Evolutionary conservation across 192 early-diverging fungal genomes (phyloP).

Genomic region (Coemansia biformis): DNA sequence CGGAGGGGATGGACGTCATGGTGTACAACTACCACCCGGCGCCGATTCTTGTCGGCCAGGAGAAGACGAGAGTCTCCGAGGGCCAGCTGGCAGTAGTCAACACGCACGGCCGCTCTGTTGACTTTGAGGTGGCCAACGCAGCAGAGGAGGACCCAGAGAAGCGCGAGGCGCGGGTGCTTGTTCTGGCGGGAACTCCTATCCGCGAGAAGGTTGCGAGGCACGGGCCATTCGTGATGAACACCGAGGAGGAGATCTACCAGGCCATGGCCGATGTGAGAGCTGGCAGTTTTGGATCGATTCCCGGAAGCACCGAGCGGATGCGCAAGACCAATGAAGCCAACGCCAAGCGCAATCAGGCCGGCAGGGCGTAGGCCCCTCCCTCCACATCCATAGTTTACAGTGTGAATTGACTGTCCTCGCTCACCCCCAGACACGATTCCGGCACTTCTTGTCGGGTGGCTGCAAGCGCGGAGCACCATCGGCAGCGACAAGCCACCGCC

Average conservation of each 20-base stretch:
- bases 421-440: no score
- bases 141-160: no score
- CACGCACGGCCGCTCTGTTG: slow-evolving; percentile 27
- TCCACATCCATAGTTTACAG: no score
- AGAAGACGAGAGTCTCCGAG: slow-evolving; percentile 34
- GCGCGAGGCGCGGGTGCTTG: slow-evolving; percentile 52
- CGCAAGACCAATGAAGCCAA: slow-evolving; percentile 49
- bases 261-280: slow-evolving; percentile 32
- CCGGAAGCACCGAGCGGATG: slow-evolving; percentile 45
- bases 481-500: no score
- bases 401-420: no score
- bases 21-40: slow-evolving; percentile 46
- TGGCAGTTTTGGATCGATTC: slow-evolving; percentile 43
- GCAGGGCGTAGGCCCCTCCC: slow-evolving; percentile 42
- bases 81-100: slow-evolving; percentile 41
- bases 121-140: slow-evolving; percentile 31
- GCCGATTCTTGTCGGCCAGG: slow-evolving; percentile 34
- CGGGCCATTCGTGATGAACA: slow-evolving; percentile 63
- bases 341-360: slow-evolving; percentile 20
- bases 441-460: no score
- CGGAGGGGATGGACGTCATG: slow-evolving; percentile 43
- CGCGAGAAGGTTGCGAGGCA: slow-evolving; percentile 60
- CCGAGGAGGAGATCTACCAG: slow-evolving; percentile 43
- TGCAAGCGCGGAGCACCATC: no score
- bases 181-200: slow-evolving; percentile 57